Evolutionary conservation across 2,329 filamentous ascomycete genomes (phyloP).

Genomic region (Zelopaecilomyces penicillatus): DNA sequence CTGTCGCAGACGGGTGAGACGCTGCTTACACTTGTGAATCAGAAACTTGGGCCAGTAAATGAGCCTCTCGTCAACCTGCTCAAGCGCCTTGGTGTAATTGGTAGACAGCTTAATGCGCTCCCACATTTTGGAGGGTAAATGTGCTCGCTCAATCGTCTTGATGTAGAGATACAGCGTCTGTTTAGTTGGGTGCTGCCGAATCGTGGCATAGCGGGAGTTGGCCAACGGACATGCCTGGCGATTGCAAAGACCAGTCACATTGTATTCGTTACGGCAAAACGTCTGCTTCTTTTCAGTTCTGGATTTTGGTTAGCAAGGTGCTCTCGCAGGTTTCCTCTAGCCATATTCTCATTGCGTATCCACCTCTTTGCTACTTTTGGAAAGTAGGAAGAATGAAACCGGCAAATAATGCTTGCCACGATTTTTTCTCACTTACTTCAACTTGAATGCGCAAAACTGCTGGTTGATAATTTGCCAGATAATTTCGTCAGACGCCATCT

Average conservation of each 20-base stretch:
- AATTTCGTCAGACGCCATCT: slow-evolving; percentile 89
- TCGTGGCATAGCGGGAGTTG: slow-evolving; percentile 87
- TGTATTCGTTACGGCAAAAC: slow-evolving; percentile 94
- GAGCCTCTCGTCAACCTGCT: slow-evolving; percentile 76
- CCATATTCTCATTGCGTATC: too few relatives aligned
- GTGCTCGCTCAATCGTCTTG: slow-evolving; percentile 85
- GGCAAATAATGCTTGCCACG: too few relatives aligned
- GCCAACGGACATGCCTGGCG: slow-evolving; percentile 84
- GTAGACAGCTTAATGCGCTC: slow-evolving; percentile 81
- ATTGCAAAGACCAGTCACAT: slow-evolving; percentile 75
- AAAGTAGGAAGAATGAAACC: too few relatives aligned
- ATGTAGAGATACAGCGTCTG: slow-evolving; percentile 90
- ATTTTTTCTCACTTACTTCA: slow-evolving; percentile 54
- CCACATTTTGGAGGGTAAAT: slow-evolving; percentile 88
- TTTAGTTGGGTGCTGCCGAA: slow-evolving; percentile 73
- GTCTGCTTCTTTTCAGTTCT: slow-evolving; percentile 79
- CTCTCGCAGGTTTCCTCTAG: too few relatives aligned
- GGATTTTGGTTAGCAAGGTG: slow-evolving; percentile 19
- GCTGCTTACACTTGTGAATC: slow-evolving; percentile 92
- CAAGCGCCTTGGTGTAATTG: slow-evolving; percentile 84
- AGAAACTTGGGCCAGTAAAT: slow-evolving; percentile 95
- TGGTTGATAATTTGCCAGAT: slow-evolving; percentile 97
- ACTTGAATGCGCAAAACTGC: slow-evolving; percentile 89
- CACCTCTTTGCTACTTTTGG: too few relatives aligned
- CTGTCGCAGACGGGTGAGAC: slow-evolving; percentile 84